These are phyloP conservation scores for Fomes fomentarius DNA, from an alignment of 1,284 basidiomycete genomes.

Conservation along the genomic window DNA sequence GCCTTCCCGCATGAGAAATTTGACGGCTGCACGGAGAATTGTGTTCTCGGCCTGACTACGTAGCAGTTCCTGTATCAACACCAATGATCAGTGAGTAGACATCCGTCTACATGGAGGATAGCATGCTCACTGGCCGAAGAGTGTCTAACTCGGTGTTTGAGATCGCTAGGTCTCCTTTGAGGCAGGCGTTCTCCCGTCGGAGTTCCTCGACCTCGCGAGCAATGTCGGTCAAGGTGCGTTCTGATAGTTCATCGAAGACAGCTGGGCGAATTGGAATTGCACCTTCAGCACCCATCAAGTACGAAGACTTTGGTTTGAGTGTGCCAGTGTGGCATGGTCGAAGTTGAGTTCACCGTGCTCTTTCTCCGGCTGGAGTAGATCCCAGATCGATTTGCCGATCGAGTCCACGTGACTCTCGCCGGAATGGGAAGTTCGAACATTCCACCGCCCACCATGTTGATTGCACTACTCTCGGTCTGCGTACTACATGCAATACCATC, in stretches of 20 bases:
- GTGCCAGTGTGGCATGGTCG: no score
- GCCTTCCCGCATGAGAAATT: constrained; percentile 11
- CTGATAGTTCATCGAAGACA: constrained; percentile 7
- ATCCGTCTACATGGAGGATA: background rate
- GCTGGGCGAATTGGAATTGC: background rate
- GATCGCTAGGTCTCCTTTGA: background rate
- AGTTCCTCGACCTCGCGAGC: constrained; percentile 9
- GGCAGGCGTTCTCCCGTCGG: constrained; percentile 1
- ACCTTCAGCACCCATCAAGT: background rate
- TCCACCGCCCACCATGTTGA: no score
- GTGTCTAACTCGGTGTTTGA: background rate
- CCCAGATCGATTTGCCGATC: no score
- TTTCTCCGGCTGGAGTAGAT: background rate
- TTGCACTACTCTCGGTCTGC: no score
- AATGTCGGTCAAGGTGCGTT: constrained; percentile 11
- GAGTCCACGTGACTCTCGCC: no score
- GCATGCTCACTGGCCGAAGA: constrained; percentile 1
- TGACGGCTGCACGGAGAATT: constrained; percentile 2
- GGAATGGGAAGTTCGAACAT: no score
- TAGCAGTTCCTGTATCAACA: background rate
- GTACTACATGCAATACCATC: no score
- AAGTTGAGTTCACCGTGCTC: no score
- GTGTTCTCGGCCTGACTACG: background rate
- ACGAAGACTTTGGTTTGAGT: background rate
- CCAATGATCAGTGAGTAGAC: background rate